These are phyloP conservation scores for Boletus insuetus DNA, from an alignment of 768 basidiomycete species.

Conservation along the genomic window DNA sequence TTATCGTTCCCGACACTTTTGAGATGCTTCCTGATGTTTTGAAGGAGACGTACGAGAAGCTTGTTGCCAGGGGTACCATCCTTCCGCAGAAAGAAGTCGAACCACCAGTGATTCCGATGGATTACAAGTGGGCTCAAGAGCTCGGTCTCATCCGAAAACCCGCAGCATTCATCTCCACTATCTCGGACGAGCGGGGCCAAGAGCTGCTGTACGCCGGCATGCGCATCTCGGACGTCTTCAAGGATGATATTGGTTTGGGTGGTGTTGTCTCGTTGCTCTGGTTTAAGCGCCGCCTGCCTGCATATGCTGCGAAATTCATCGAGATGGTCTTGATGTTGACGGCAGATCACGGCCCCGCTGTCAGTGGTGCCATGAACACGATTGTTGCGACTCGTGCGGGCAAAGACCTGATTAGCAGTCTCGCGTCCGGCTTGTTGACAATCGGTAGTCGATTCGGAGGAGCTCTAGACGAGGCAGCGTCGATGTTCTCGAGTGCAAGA, in stretches of 20 bases:
- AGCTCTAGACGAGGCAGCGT: slow-evolving; percentile 95
- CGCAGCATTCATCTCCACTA: slow-evolving; percentile 97
- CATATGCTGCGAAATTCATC: slow-evolving; percentile 97
- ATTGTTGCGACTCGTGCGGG: slow-evolving; percentile 99
- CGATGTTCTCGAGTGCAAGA: slow-evolving; percentile 91
- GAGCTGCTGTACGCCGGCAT: slow-evolving; percentile 98
- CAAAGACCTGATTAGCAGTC: slow-evolving; percentile 96
- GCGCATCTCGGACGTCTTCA: slow-evolving; percentile 98
- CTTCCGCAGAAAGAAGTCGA: slow-evolving; percentile 73
- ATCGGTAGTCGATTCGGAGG: slow-evolving; percentile 99
- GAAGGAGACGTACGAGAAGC: slow-evolving; percentile 78
- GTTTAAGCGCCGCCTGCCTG: slow-evolving; percentile 94
- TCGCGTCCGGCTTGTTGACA: slow-evolving; percentile 93
- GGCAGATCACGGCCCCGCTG: slow-evolving; percentile 96
- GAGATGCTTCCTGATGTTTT: slow-evolving; percentile 90
- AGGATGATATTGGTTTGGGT: slow-evolving; percentile 93
- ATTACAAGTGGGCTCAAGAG: slow-evolving; percentile 99
- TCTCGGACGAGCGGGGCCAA: slow-evolving; percentile 98
- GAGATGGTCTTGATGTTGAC: slow-evolving; percentile 99
- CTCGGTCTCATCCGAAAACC: slow-evolving; percentile 98
- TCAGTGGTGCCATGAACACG: slow-evolving; percentile 99
- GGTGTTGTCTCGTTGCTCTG: slow-evolving; percentile 95
- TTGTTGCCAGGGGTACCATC: slow-evolving; percentile 70
- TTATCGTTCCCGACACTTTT: slow-evolving; percentile 96
- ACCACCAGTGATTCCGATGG: slow-evolving; percentile 98